Evolutionary conservation across 371 early-diverging fungal genomes (phyloP).

Genomic region (Mycotypha africana): DNA sequence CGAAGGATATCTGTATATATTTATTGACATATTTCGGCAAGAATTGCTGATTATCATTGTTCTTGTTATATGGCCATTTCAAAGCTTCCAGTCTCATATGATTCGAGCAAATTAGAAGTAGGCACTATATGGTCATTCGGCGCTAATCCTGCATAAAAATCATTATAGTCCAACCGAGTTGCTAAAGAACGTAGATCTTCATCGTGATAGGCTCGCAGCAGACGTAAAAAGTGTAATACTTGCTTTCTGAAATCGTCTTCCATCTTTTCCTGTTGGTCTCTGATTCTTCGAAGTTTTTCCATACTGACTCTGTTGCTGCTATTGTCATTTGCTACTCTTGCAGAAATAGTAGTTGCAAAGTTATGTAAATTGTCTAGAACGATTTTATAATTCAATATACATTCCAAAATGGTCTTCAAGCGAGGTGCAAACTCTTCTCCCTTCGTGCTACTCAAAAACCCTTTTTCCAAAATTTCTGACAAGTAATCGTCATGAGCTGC

Average conservation of each 20-base stretch:
- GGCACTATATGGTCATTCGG: too few relatives aligned
- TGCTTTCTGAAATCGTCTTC: constrained; percentile 16
- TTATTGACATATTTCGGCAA: too few relatives aligned
- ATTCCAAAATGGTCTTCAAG: constrained; percentile 33
- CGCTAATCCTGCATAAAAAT: constrained; percentile 51
- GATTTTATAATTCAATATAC: constrained; percentile 28
- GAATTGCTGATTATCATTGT: too few relatives aligned
- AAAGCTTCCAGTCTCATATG: too few relatives aligned
- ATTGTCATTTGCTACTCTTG: constrained; percentile 13
- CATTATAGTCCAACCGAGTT: constrained; percentile 78
- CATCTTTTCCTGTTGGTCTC: constrained; percentile 25
- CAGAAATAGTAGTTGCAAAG: constrained; percentile 13
- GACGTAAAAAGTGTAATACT: constrained; percentile 42
- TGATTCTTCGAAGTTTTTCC: constrained; percentile 9
- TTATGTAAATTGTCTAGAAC: constrained; percentile 26
- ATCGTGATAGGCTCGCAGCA: constrained; percentile 61
- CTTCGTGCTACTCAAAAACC: constrained; percentile 48
- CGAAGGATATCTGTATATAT: too few relatives aligned
- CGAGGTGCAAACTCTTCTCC: constrained; percentile 22
- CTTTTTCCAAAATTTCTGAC: constrained; percentile 54
- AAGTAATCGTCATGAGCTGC: constrained; percentile 67
- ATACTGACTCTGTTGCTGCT: neutral
- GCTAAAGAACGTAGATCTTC: constrained; percentile 64
- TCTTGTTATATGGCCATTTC: too few relatives aligned
- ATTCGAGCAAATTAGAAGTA: too few relatives aligned